A percentile compares a stretch with the other conserved stretches of the same genome.
Evolutionary conservation across 805 yeast species (phyloP).

Genomic region (Danielia reshetovae): DNA sequence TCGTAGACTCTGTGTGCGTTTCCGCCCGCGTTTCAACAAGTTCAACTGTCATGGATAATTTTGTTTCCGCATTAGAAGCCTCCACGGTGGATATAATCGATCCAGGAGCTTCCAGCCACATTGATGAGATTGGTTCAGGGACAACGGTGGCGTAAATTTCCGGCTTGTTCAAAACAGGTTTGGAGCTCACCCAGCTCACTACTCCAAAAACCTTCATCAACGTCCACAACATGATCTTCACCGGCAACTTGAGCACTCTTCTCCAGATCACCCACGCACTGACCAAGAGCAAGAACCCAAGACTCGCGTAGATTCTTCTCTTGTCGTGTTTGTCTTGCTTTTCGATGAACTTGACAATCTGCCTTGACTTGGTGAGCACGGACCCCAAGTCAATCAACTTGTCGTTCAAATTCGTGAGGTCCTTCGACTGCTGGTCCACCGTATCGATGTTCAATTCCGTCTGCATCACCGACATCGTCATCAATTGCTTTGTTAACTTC

Average conservation of each 20-base stretch:
- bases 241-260: slow-evolving; percentile 44
- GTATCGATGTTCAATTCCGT: slow-evolving; percentile 49
- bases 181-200: slow-evolving; percentile 8
- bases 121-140: no score
- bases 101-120: no score
- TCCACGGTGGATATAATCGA: no score
- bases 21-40: no score
- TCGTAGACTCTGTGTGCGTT: neutral
- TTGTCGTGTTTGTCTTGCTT: slow-evolving; percentile 49
- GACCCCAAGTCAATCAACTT: slow-evolving; percentile 39
- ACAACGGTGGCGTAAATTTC: no score
- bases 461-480: slow-evolving; percentile 48
- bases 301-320: slow-evolving; percentile 43
- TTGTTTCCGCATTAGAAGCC: no score
- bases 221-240: slow-evolving; percentile 44
- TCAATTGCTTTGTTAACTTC: slow-evolving; percentile 44
- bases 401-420: slow-evolving; percentile 37
- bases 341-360: slow-evolving; percentile 48
- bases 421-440: slow-evolving; percentile 43
- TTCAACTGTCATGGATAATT: no score
- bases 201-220: slow-evolving; percentile 32
- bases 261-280: slow-evolving; percentile 50
- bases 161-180: no score
- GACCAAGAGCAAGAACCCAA: slow-evolving; percentile 43
- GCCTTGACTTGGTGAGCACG: slow-evolving; percentile 39